Conservation (phyloP, 371 early-diverging fungal species). For the Dentiscutata heterogama region DNA sequence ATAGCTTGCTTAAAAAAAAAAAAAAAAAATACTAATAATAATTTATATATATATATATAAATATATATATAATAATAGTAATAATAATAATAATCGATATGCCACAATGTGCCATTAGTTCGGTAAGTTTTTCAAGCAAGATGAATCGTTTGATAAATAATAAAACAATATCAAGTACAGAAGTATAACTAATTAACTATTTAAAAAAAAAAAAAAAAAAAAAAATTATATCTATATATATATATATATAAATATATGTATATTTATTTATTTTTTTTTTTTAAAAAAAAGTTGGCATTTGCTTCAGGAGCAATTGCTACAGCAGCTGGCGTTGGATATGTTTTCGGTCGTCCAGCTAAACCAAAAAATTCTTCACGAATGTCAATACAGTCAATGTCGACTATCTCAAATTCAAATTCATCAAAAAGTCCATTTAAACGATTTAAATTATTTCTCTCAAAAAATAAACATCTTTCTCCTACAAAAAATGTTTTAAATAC, state of each 20-base stretch:
- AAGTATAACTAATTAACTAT: background rate
- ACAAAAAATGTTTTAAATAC: slow-evolving; percentile 46
- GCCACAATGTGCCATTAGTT: background rate
- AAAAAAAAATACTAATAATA: too few relatives aligned
- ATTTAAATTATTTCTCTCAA: slow-evolving; percentile 36
- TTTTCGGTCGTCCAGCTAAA: slow-evolving; percentile 26
- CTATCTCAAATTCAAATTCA: background rate
- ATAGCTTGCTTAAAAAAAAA: too few relatives aligned
- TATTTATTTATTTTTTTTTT: background rate
- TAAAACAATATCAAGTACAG: background rate
- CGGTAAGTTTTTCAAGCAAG: background rate
- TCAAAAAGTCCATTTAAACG: slow-evolving; percentile 22
- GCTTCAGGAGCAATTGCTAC: slow-evolving; percentile 26
- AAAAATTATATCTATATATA: background rate
- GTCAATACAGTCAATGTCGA: background rate
- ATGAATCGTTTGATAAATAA: background rate
- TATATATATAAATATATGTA: background rate
- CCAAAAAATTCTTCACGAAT: background rate
- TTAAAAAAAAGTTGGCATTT: background rate
- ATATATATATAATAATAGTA: too few relatives aligned
- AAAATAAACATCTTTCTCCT: background rate
- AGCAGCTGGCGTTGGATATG: background rate
- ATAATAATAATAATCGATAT: background rate
- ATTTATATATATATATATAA: too few relatives aligned
- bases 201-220: too few relatives aligned